These are phyloP conservation scores for Prunella vulgaris DNA, from an alignment of 257 asterid genomes.

Conservation along the genomic window DNA sequence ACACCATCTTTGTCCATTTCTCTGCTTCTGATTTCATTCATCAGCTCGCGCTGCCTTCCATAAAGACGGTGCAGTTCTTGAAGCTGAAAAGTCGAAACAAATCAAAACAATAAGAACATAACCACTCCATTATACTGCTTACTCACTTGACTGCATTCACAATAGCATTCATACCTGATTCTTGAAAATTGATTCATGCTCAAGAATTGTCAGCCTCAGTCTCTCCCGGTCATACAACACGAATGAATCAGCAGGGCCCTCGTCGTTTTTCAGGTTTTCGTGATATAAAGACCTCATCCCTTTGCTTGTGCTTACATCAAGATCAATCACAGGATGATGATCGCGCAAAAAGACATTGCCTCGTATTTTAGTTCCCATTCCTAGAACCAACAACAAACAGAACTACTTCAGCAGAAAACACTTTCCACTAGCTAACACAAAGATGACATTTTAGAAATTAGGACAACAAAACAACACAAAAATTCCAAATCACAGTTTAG, in stretches of 20 bases:
- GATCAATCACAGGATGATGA: constrained; percentile 34
- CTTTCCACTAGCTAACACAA: neutral
- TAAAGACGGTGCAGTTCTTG: constrained; percentile 83
- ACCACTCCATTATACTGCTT: neutral
- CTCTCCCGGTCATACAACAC: constrained; percentile 39
- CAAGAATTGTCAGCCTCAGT: constrained; percentile 56
- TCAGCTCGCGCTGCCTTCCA: constrained; percentile 61
- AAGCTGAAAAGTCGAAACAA: constrained; percentile 40
- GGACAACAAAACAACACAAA: neutral
- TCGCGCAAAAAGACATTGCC: constrained; percentile 34
- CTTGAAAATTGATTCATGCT: constrained; percentile 62
- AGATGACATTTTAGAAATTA: neutral
- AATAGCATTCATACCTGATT: constrained; percentile 68
- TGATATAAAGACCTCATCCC: constrained; percentile 31
- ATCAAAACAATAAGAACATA: neutral
- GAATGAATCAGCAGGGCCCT: no score
- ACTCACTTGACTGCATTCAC: neutral
- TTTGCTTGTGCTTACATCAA: constrained; percentile 32
- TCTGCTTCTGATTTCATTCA: constrained; percentile 41
- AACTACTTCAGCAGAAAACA: neutral
- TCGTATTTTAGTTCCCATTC: constrained; percentile 69
- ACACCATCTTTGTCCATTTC: constrained; percentile 14
- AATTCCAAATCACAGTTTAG: neutral
- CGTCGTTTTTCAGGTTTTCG: constrained; percentile 30
- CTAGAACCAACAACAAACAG: constrained; percentile 31